phyloP scores from a whole-genome alignment of 1,284 basidiomycete genomes.

The Schizophyllum amplum region DNA sequence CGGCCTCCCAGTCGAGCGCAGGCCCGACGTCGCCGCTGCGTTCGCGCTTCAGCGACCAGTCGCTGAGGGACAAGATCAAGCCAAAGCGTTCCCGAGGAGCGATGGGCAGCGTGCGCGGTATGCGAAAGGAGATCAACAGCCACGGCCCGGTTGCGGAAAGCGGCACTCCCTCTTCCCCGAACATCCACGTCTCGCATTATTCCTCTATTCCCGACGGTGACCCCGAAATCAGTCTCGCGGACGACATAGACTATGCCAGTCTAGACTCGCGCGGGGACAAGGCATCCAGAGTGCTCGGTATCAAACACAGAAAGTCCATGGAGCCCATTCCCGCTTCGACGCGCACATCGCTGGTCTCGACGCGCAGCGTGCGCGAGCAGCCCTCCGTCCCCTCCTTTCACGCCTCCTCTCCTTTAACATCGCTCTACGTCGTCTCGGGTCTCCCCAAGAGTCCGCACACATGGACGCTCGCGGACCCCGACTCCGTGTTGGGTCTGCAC shows the following conservation, averaged over 20 bases:
- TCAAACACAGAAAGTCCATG: constrained; percentile 37
- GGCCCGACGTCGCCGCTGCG: not conserved
- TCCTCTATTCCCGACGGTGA: too few relatives aligned
- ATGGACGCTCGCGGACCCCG: constrained; percentile 92
- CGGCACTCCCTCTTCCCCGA: constrained; percentile 19
- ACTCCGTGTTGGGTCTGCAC: constrained; percentile 76
- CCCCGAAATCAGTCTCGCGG: constrained; percentile 29
- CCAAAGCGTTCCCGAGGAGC: not conserved
- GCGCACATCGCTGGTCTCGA: constrained; percentile 68
- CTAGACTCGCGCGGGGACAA: constrained; percentile 35
- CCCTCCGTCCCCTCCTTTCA: constrained; percentile 38
- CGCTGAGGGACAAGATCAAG: constrained; percentile 2
- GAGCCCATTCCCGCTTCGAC: constrained; percentile 71
- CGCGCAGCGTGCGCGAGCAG: constrained; percentile 57
- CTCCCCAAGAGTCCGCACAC: constrained; percentile 80
- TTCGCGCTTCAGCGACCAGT: constrained; percentile 10
- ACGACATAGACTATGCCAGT: constrained; percentile 50
- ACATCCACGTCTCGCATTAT: constrained; percentile 12
- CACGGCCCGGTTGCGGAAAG: not conserved
- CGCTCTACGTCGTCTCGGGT: constrained; percentile 78
- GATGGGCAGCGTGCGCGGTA: not conserved
- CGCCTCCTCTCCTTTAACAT: constrained; percentile 70
- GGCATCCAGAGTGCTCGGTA: constrained; percentile 67
- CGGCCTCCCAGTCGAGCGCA: not conserved
- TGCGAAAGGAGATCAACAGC: not conserved